Base-by-base conservation (phyloP, 2,329 filamentous ascomycete species). In the Macrophomina pseudophaseolina region DNA sequence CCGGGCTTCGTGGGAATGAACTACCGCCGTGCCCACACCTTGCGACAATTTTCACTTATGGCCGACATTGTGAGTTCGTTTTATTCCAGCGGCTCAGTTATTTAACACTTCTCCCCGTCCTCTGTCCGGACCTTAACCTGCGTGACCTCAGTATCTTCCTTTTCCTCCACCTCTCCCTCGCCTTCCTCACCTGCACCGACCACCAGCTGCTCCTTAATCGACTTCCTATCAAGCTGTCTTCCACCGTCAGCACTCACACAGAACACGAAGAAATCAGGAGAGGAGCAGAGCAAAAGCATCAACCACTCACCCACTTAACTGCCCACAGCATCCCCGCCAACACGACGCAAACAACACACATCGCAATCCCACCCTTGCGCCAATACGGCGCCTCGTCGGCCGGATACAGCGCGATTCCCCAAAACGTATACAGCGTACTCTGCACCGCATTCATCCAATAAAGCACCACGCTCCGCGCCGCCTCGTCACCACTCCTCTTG, bases 361-460 rank as follows among this genome's bases (percentile, higher is more conserved):
- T 77, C 1, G 77, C 69, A 40, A 80, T 77, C 7, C 72, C 74
- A 0, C 78, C 79, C 58, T 78, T 79, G 54, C 71, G 74, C 74
- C 81, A 82, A 63, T 82, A 82, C 3, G 80, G 80, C 0, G 80
- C 80, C 67, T 83, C 79, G 5, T 74, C 75, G 0, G 80, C 80
- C 12, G 79, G 73, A 44, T 82, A 83, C 7, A 83, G 69, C 0
- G 74, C 71, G 5, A 83, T 80, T 0, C 80, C 81, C 81, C 81
- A 83, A 58, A 82, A 82, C 0, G 81, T 82, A 68, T 80, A 83
- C 32, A 83, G 67, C 0, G 79, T 71, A 49, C 76, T 76, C 14
- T 77, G 76, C 2, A 76, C 74, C 30, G 78, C 76, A 11, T 79
- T 81, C 80, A 83, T 82, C 0, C 74, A 74, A 48, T 78, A 79